Base-by-base conservation (phyloP, 768 basidiomycete species). In the Kwoniella mangroviensis region DNA sequence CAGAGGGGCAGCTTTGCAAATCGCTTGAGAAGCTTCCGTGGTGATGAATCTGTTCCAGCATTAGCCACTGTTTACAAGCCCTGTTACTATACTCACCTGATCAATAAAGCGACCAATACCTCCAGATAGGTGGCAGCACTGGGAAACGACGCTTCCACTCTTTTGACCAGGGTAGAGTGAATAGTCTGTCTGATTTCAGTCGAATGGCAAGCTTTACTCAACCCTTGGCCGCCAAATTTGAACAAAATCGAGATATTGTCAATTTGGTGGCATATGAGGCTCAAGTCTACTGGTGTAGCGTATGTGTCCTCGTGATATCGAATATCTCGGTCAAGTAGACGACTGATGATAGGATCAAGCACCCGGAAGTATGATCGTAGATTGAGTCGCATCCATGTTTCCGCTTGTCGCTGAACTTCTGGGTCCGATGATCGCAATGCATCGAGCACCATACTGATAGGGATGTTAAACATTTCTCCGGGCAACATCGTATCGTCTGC, bases 331-430 rank as follows among this genome's bases (percentile, higher is more conserved):
- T 71, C 68, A 2, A 77, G 26, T 3, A 80, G 67, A 4, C 79
- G 73, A 51, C 59, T 56, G 28, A 98, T 81, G 11, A 98, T 87
- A 0, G 95, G 94, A 79, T 98, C 96, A 54, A 98, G 85, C 40
- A 96, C 87, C n/a, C 95, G 88, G 68, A 94, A 85, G 80, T 96
- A 96, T 1, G 94, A 95, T 80, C 91, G 92, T 40, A 98, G 86
- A 76, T 90, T 93, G 78, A 93, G 94, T 28, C 95, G 88, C 91
- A 99, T 94, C 97, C 97, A 99, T 0, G 94, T 94, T 82, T 98
- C 96, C 15, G 92, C 92, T 41, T 92, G 86, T 12, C 93, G 87
- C 28, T 91, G 89, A 11, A 91, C 82, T 69, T 84, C 84, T 9
- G 93, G 91, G 73, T 93, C 90, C 41, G 90, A 89, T 49, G 86